Evolutionary conservation across 768 basidiomycete species (phyloP), one percentile per base, ranked within the genome.

Genomic region (Leucocoprinus sp.): DNA sequence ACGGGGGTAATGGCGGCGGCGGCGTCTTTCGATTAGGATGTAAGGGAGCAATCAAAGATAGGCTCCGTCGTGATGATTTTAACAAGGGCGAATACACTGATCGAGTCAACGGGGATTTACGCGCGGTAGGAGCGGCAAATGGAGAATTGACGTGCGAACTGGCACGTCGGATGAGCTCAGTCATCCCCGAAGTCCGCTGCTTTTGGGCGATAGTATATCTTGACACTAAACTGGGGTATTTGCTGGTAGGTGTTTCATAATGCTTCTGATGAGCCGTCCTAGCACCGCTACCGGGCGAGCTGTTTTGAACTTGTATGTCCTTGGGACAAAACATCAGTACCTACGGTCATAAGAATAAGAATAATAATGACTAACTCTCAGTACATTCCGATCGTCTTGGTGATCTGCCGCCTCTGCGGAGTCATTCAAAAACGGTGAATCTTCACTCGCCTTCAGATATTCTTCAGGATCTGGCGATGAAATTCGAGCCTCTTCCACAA

Each of bases 21-120:
- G 86, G 86, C 1, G 82, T 76, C 11, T 76, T 72, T 38, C 84
- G 68, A 57, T 84, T 83, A 7, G 78, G 76, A 54, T 89, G 86
- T 19, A 90, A 67, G 2, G 86, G 84, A 8, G 84, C 86, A 49
- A 90, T 89, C 24, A 67, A 70, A 1, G 79, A 76, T 26, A 90
- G 70, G 39, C 75, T 58, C 33, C 69, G 71, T 28, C 77, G 73
- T 7, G 82, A 83, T 5, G 79, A 69, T 54, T 86, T 88, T 43
- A 74, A 58, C 48, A 77, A 72, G 2, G 84, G 81, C 1, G 82
- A 84, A 57, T 83, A 81, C 2, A 75, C 63, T 15, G 55, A 53
- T 22, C 51, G 47, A 26, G 53, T 28, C 34, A 51, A n/a, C 11
- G 42, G 44, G 14, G 41, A 46, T n/a, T 27, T 33, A 24, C 33